Base-by-base conservation (phyloP, 257 asterid species). In the Solanum raphanifolium region DNA sequence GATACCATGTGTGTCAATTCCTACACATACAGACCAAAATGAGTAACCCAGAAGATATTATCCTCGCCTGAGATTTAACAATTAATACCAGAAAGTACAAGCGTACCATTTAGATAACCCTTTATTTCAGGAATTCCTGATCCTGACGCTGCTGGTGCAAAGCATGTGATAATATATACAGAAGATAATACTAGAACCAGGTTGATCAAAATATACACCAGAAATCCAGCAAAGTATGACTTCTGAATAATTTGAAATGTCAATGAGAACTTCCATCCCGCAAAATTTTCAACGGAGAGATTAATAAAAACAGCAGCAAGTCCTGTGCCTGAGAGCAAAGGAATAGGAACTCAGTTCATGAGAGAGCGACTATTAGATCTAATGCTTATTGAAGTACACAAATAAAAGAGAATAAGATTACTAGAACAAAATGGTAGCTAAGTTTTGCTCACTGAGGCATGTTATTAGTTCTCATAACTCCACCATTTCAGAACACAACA, bases 101-200 rank as follows among this genome's bases (percentile, higher is more conserved):
- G 65, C 78, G 43, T 90, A 95, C 99, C 99, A 89, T 97, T 97
- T 87, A 97, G 90, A 91, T 97, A 97, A 86, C 99, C 99, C 97
- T 97, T 97, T 87, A 97, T 96, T 94, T 97, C 99, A 86, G 99
- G 99, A 87, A 97, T 97, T 89, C 99, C 99, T 41, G 99, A 97
- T 87, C 99, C 99, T 13, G 99, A 96, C 32, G 99, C 99, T 87
- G 95, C 99, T 91, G 99, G 99, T 86, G 99, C 97, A 88, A 95
- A 97, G 20, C 91, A 90, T 52, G 99, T 97, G 83, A 97, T 78
- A 79, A 97, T 97, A 91, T 89, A 96, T 76, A 93, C 99, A 84
- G 99, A 97, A 88, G 99, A 97, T 86, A 95, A 89, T 83, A 97
- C 99, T 83, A 97, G 90, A 75, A 93, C 98, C 97, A 97, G 91